phyloP scores from a whole-genome alignment of 1,284 basidiomycete species.

The Apiotrichum veenhuisii region DNA sequence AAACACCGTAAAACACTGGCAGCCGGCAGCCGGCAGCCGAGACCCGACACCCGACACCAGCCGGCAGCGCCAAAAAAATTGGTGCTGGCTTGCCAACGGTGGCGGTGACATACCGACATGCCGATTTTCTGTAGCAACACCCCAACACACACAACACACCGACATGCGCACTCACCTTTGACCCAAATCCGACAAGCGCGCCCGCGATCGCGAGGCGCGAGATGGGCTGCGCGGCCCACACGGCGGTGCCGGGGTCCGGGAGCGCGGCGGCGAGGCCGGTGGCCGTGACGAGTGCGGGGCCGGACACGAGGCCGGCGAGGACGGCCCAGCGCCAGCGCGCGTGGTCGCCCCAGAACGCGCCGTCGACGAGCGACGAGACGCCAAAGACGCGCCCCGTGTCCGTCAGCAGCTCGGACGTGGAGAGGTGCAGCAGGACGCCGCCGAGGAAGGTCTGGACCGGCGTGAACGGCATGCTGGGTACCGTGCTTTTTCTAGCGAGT shows the following conservation, averaged over 20 bases:
- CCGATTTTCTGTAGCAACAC: no score
- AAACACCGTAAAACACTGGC: no score
- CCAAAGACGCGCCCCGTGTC: slow-evolving; percentile 62
- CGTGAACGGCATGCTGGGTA: slow-evolving; percentile 41
- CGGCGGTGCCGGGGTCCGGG: slow-evolving; percentile 54
- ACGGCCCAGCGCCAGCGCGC: slow-evolving; percentile 39
- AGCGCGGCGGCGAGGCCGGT: slow-evolving; percentile 46
- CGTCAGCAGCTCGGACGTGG: slow-evolving; percentile 57
- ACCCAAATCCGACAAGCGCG: slow-evolving; percentile 61
- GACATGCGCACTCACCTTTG: slow-evolving; percentile 53
- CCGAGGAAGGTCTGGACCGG: slow-evolving; percentile 62
- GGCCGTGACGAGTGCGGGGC: slow-evolving; percentile 25
- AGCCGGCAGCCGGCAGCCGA: no score
- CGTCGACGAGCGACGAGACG: slow-evolving; percentile 62
- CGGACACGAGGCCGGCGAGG: slow-evolving; percentile 38
- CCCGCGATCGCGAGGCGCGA: slow-evolving; percentile 55
- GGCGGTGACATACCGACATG: no score
- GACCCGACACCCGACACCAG: no score
- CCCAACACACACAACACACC: not conserved
- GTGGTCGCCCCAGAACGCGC: slow-evolving; percentile 55
- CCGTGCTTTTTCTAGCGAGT: not conserved
- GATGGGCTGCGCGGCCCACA: slow-evolving; percentile 33
- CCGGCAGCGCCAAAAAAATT: no score
- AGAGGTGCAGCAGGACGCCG: slow-evolving; percentile 58
- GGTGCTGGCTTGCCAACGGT: no score